Percentiles rank a stretch among this genome's conserved stretches.
Conservation (phyloP, 768 basidiomycete genomes). For the Lentinula boryana region DNA sequence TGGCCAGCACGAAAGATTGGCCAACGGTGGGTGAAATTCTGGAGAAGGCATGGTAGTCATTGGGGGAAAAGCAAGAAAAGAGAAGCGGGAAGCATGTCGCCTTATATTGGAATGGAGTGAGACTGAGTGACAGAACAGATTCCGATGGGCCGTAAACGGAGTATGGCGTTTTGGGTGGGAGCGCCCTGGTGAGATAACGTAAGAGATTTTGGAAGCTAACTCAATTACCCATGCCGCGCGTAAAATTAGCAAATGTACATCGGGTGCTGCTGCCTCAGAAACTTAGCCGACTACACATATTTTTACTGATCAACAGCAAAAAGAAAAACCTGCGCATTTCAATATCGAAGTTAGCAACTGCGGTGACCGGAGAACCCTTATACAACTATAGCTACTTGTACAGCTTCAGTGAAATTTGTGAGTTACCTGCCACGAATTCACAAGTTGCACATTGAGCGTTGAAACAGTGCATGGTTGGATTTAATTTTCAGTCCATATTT, state of each 20-base stretch:
- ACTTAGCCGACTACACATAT: background rate
- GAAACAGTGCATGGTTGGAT: background rate
- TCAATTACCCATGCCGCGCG: constrained; percentile 4
- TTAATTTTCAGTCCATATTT: background rate
- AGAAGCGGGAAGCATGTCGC: constrained; percentile 3
- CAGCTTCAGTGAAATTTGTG: background rate
- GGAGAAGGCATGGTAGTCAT: constrained; percentile 18
- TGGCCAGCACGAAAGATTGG: constrained; percentile 17
- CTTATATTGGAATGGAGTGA: constrained; percentile 26
- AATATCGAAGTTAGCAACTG: background rate
- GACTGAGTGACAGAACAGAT: constrained; percentile 19
- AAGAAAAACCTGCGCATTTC: background rate
- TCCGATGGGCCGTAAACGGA: constrained; percentile 17
- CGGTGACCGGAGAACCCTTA: background rate
- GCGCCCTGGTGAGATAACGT: constrained; percentile 22
- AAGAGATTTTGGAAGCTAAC: constrained; percentile 14
- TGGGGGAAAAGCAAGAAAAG: constrained; percentile 6
- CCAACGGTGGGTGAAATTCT: constrained; percentile 11
- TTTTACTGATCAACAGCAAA: background rate
- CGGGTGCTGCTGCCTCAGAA: background rate
- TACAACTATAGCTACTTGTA: background rate
- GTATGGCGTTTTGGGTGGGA: constrained; percentile 8
- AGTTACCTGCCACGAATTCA: background rate
- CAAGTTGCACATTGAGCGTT: background rate
- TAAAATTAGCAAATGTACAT: constrained; percentile 11